A percentile compares a stretch with the other conserved stretches of the same genome.
These are phyloP conservation scores for Saxophila tyrrhenica DNA, from an alignment of 495 filamentous ascomycete species.

Conservation along the genomic window DNA sequence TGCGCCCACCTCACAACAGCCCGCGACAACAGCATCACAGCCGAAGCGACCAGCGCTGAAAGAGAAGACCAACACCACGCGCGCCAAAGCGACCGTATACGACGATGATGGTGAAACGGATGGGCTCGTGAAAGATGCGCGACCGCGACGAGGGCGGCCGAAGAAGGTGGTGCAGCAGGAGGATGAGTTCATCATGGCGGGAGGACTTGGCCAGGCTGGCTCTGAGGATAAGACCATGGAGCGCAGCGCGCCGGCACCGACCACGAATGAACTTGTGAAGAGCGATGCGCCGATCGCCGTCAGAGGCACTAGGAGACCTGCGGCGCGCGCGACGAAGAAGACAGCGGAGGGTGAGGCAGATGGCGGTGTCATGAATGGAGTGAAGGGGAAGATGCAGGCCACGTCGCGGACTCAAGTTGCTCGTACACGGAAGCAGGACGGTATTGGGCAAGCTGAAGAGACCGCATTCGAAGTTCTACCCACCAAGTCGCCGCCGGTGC, in stretches of 20 bases:
- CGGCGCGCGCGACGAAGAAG: slow-evolving; percentile 10
- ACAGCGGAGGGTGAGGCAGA: slow-evolving; percentile 7
- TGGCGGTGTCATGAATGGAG: slow-evolving; percentile 2
- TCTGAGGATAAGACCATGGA: not conserved
- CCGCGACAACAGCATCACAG: not conserved
- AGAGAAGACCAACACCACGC: slow-evolving; percentile 19
- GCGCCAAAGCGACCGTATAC: slow-evolving; percentile 6
- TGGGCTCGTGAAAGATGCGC: slow-evolving; percentile 10
- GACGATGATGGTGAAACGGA: slow-evolving; percentile 11
- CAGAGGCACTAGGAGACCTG: slow-evolving; percentile 2
- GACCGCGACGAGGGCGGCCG: slow-evolving; percentile 1
- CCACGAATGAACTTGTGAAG: slow-evolving; percentile 3
- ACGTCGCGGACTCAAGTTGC: slow-evolving; percentile 5
- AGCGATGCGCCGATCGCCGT: slow-evolving; percentile 4
- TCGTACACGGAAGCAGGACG: not conserved
- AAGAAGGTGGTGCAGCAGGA: not conserved
- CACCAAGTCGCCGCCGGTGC: not conserved
- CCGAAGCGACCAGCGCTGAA: slow-evolving; percentile 5
- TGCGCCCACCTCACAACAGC: not conserved
- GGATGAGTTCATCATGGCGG: slow-evolving; percentile 12
- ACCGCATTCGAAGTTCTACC: slow-evolving; percentile 1
- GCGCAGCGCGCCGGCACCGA: not conserved
- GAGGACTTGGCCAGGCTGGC: slow-evolving; percentile 6
- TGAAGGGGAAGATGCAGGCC: slow-evolving; percentile 15
- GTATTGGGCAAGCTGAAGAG: not conserved